Conservation (phyloP, 1,284 basidiomycete genomes). For the Grifola frondosa region DNA sequence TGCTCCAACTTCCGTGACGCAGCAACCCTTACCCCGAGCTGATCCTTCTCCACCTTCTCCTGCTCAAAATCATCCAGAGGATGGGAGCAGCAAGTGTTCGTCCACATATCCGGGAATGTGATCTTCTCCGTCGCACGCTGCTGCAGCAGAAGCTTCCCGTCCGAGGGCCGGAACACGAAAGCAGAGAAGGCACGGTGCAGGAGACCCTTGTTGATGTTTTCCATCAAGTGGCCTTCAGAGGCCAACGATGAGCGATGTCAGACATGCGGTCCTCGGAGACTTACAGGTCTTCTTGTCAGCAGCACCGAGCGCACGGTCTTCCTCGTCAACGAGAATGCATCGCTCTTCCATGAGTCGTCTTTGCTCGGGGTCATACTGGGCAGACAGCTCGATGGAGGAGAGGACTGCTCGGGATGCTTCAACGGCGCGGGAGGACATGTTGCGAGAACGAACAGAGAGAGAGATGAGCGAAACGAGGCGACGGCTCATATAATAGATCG, state of each 20-base stretch:
- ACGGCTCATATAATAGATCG: slow-evolving; percentile 20
- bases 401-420: slow-evolving; percentile 60
- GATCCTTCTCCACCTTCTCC: slow-evolving; percentile 77
- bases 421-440: slow-evolving; percentile 44
- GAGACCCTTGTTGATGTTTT: slow-evolving; percentile 92
- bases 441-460: slow-evolving; percentile 21
- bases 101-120: slow-evolving; percentile 99
- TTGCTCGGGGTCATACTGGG: slow-evolving; percentile 74
- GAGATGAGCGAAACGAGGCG: slow-evolving; percentile 19
- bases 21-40: slow-evolving; percentile 85
- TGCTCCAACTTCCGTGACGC: slow-evolving; percentile 96
- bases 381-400: slow-evolving; percentile 70
- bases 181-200: slow-evolving; percentile 98
- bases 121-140: slow-evolving; percentile 97
- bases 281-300: slow-evolving; percentile 96
- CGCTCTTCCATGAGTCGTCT: slow-evolving; percentile 95
- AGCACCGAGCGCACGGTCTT: slow-evolving; percentile 88
- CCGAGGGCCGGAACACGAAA: slow-evolving; percentile 93
- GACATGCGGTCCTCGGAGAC: slow-evolving; percentile 29
- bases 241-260: neutral
- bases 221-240: slow-evolving; percentile 89
- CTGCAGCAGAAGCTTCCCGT: slow-evolving; percentile 95
- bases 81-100: slow-evolving; percentile 99
- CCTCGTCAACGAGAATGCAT: slow-evolving; percentile 92
- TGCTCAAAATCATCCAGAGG: slow-evolving; percentile 89